Evolutionary conservation across 768 basidiomycete species (phyloP).

Genomic region (Lactarius hatsudake): DNA sequence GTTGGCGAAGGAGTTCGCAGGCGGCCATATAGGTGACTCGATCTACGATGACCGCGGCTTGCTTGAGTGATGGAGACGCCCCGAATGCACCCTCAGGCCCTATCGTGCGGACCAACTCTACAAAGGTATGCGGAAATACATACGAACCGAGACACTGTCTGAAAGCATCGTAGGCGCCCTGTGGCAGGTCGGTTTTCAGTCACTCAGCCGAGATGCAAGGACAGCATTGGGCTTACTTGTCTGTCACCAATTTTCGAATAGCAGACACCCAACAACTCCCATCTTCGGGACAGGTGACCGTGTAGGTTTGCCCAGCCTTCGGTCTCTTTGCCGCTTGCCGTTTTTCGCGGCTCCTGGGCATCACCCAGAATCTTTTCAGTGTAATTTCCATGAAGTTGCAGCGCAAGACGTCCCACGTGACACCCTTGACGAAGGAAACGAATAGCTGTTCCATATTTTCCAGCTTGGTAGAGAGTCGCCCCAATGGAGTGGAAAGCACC

Average conservation of each 20-base stretch:
- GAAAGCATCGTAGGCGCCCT: slow-evolving; percentile 64
- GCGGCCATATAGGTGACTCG: slow-evolving; percentile 62
- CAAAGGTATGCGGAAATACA: slow-evolving; percentile 27
- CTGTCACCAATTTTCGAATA: slow-evolving; percentile 75
- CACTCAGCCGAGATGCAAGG: slow-evolving; percentile 5
- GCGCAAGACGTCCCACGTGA: slow-evolving; percentile 47
- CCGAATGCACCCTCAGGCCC: slow-evolving; percentile 38
- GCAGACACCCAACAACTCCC: slow-evolving; percentile 80
- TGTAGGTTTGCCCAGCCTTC: slow-evolving; percentile 57
- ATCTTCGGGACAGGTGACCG: slow-evolving; percentile 66
- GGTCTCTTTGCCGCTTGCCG: slow-evolving; percentile 27
- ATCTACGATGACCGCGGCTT: slow-evolving; percentile 60
- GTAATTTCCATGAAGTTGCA: slow-evolving; percentile 31
- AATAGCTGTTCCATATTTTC: slow-evolving; percentile 58
- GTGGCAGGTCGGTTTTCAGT: slow-evolving; percentile 3
- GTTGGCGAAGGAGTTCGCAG: slow-evolving; percentile 60
- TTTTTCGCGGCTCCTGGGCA: slow-evolving; percentile 30
- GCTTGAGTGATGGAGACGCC: slow-evolving; percentile 44
- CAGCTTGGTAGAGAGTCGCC: slow-evolving; percentile 65
- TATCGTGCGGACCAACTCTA: slow-evolving; percentile 23
- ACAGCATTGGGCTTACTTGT: slow-evolving; percentile 46
- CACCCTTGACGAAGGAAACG: slow-evolving; percentile 67
- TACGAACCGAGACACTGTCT: slow-evolving; percentile 34
- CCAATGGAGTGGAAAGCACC: slow-evolving; percentile 70
- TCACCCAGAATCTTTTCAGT: slow-evolving; percentile 23